These are phyloP conservation scores for Salvia sclarea DNA, from an alignment of 305 asterid genomes.

Conservation along the genomic window DNA sequence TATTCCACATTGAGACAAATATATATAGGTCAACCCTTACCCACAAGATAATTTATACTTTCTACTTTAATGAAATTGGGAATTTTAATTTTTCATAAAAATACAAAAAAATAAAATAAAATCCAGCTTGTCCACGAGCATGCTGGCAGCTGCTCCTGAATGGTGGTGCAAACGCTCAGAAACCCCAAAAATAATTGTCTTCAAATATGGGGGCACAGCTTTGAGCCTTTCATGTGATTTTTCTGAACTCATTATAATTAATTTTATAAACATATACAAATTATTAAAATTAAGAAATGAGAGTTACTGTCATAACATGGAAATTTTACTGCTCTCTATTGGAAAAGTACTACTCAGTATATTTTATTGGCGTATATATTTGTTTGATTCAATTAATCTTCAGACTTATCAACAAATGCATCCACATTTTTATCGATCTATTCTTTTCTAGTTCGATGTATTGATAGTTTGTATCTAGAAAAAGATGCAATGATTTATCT, in stretches of 20 bases:
- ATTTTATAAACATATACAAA: no score
- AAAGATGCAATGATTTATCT: background rate
- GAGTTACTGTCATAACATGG: background rate
- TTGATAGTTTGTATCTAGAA: background rate
- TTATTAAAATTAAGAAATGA: no score
- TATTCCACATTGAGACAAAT: background rate
- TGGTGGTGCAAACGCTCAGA: background rate
- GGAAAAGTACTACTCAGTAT: no score
- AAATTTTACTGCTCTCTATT: background rate
- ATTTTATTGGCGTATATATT: no score
- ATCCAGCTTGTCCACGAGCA: background rate
- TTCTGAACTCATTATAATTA: background rate
- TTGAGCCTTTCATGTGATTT: constrained; percentile 21
- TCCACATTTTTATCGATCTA: background rate
- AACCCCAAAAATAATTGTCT: background rate
- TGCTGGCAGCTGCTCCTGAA: background rate
- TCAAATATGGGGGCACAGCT: constrained; percentile 12
- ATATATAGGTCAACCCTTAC: background rate
- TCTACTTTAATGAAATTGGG: background rate
- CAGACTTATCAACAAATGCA: background rate
- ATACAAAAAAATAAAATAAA: background rate
- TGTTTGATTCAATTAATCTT: background rate
- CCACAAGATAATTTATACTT: no score
- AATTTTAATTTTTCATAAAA: no score
- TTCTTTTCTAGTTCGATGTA: background rate